Base-by-base conservation (phyloP, 1,284 basidiomycete species). In the Tilletiaria anomala region DNA sequence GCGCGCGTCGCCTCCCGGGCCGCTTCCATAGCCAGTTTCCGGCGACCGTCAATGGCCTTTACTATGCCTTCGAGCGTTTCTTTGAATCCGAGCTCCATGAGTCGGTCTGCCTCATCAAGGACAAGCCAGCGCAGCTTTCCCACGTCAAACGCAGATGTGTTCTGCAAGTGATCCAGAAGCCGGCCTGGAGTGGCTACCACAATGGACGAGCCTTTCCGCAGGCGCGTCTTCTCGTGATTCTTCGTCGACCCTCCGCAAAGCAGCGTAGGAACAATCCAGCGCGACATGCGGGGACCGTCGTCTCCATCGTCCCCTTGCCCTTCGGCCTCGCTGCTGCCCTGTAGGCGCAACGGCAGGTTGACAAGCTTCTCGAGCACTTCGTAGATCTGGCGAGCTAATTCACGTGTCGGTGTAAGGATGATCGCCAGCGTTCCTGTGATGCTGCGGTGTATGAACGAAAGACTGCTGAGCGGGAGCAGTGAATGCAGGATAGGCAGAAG, bases 51-150 rank as follows among this genome's bases (percentile, higher is more conserved):
- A 17, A 66, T 42, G 2, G 62, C 60, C 32, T 47, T 78, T 41
- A 96, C 71, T 54, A 97, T 94, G 0, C 85, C 88, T 37, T 76
- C 56, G 39, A 71, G 64, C 46, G 70, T 68, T 37, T 70, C 69
- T 48, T 70, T 67, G 45, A 71, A 71, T 26, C 70, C 70, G 54
- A 71, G 63, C 56, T 83, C 80, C 75, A 82, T 79, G 32, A 83
- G 67, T 10, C 89, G 73, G 70, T 99, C 93, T 2, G 93, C 91
- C 70, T 99, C 93, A 63, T 99, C 93, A 21, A 97, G 76, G 1
- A 99, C 80, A 14, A 99, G 74, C 86, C 91, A 97, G 41, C 85
- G 78, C 59, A 84, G 86, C 70, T 93, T 93, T 42, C 82, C 83
- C 39, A 87, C 79, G 54, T 89, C 82, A 68, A 96, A 84, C 3